Conservation (phyloP, 495 filamentous ascomycete species). For the Diplogelasinospora grovesii region DNA sequence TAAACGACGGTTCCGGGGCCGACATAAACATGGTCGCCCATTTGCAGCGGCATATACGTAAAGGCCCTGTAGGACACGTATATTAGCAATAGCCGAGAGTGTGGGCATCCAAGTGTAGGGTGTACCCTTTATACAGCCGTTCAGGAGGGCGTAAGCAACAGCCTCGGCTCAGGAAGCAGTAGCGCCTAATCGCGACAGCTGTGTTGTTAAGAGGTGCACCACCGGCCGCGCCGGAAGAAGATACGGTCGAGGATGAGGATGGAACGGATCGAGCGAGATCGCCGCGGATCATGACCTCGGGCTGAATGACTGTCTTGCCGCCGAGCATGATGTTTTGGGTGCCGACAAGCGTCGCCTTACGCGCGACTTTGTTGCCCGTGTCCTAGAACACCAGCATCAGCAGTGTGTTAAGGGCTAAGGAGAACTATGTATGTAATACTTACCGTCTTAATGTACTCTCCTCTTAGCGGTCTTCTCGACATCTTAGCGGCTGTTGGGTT, state of each 20-base stretch:
- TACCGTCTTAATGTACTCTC: slow-evolving; percentile 97
- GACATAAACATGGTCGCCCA: slow-evolving; percentile 89
- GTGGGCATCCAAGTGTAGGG: no score
- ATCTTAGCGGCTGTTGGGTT: slow-evolving; percentile 38
- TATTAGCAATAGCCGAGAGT: not conserved
- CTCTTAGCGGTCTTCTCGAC: slow-evolving; percentile 70
- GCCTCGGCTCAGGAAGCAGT: slow-evolving; percentile 72
- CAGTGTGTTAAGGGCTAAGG: not conserved
- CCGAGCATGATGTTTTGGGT: slow-evolving; percentile 96
- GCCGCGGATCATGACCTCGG: slow-evolving; percentile 85
- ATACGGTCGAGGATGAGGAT: slow-evolving; percentile 26
- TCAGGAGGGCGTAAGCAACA: slow-evolving; percentile 72
- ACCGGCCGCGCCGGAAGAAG: slow-evolving; percentile 22
- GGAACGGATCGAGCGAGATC: slow-evolving; percentile 63
- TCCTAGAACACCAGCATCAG: slow-evolving; percentile 47
- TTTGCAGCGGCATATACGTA: slow-evolving; percentile 77
- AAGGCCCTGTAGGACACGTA: slow-evolving; percentile 37
- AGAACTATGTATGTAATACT: no score
- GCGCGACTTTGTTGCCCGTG: slow-evolving; percentile 96
- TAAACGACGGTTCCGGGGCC: slow-evolving; percentile 66
- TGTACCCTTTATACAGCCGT: slow-evolving; percentile 59
- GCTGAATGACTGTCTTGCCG: slow-evolving; percentile 89
- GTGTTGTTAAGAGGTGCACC: slow-evolving; percentile 44
- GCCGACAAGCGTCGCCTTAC: slow-evolving; percentile 81
- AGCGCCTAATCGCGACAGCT: slow-evolving; percentile 79